phyloP scores from a whole-genome alignment of 2,329 filamentous ascomycete genomes.

The Xylariaceae sp. region DNA sequence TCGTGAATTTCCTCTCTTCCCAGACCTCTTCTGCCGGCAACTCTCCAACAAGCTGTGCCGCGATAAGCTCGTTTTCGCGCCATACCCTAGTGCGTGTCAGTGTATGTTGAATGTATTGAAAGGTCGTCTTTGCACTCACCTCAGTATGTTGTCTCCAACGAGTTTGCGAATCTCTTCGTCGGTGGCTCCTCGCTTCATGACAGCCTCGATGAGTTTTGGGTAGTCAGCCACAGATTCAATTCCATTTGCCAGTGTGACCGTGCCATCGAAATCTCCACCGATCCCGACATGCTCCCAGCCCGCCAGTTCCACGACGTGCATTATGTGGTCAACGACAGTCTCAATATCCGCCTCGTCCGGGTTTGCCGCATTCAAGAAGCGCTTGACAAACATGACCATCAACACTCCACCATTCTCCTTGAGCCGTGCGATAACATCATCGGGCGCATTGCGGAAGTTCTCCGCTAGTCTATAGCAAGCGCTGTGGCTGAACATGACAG shows the following conservation, averaged over 20 bases:
- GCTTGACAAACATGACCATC: constrained; percentile 17
- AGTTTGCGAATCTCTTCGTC: constrained; percentile 28
- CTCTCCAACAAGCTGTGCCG: constrained; percentile 24
- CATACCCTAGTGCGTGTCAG: constrained; percentile 20
- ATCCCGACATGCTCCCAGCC: constrained; percentile 33
- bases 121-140: neutral
- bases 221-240: constrained; percentile 26
- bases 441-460: constrained; percentile 57
- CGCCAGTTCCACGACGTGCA: constrained; percentile 25
- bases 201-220: constrained; percentile 29
- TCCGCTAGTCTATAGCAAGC: constrained; percentile 56
- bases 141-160: constrained; percentile 28
- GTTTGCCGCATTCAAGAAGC: constrained; percentile 16
- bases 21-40: constrained; percentile 30
- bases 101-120: too few relatives aligned
- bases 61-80: constrained; percentile 25
- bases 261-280: constrained; percentile 33
- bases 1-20: constrained; percentile 23
- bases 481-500: constrained; percentile 64
- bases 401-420: constrained; percentile 18
- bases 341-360: constrained; percentile 14
- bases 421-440: constrained; percentile 17
- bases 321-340: constrained; percentile 30
- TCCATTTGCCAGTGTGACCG: constrained; percentile 16
- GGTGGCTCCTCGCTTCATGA: constrained; percentile 29